Evolutionary conservation across 805 yeast species (phyloP), one percentile per base, ranked within the genome.

Genomic region (Ogataea neopini): DNA sequence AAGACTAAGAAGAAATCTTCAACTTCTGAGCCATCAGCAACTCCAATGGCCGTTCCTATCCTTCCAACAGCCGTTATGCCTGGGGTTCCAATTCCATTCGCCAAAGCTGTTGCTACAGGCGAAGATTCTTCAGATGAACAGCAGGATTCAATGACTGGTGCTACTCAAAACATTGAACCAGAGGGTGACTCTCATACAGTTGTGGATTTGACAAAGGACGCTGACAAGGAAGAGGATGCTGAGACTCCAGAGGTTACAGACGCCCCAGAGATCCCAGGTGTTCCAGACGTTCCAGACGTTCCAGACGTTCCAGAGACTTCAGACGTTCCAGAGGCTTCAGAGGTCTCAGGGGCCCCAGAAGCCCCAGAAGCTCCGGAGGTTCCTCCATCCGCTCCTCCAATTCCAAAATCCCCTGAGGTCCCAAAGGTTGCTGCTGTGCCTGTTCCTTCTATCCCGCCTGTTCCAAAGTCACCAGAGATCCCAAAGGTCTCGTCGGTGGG

Each of bases 31-130:
- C 34, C 22, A 9, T 29, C 58, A 7, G 59, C 58, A 6, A 74
- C 79, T 1, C 61, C 77, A 22, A 22, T 22, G 34, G 75, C 78
- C 7, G 60, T 59, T 26, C 62, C 68, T 2, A 44, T 67, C 11
- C 56, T 68, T 25, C 54, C 30, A 4, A 8, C 6, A 13, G 30
- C 30, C 11, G 30, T 28, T 28, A 13, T 28, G 30, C 30, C 56
- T n/a, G 20, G 29, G 13, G 44, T 54, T 35, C 44, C 42, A 26
- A n/a, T 34, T 13, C 40, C 51, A n/a, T 17, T 44, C 19, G 40
- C 40, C 1, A 34, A 35, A 9, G 11, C 19, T 9, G 15, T 22
- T 13, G 34, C 30, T 13, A 26, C 34, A 17, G 39, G 32, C 11
- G 45, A 36, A 20, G 34, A 39, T 23, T 43, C 38, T 22, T 49